Percentiles rank a stretch among this genome's conserved stretches.
phyloP scores from a whole-genome alignment of 2,329 filamentous ascomycete species.

The Monilinia laxa region DNA sequence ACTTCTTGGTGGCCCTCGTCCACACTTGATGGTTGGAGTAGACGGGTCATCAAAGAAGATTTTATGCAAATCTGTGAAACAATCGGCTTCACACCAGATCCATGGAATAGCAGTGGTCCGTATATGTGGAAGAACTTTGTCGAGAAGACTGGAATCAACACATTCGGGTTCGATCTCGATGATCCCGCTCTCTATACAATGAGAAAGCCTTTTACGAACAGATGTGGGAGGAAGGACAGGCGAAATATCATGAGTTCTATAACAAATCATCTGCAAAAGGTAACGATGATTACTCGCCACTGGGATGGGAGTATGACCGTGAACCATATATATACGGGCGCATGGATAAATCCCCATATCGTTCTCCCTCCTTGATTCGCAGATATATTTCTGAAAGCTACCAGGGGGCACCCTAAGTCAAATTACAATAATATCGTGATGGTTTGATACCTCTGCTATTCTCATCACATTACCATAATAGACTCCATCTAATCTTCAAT shows the following conservation, averaged over 20 bases:
- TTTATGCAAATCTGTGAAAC: not conserved
- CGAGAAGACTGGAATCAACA: conserved; percentile 7
- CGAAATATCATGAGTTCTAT: not conserved
- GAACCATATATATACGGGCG: too few relatives aligned
- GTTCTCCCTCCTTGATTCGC: too few relatives aligned
- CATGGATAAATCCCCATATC: too few relatives aligned
- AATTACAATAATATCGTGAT: too few relatives aligned
- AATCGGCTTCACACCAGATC: conserved; percentile 7
- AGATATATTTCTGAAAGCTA: too few relatives aligned
- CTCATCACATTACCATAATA: too few relatives aligned
- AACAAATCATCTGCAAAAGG: fast-evolving
- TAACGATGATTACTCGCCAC: not conserved
- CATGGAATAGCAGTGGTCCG: conserved; percentile 11
- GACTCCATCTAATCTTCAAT: too few relatives aligned
- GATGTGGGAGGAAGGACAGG: not conserved
- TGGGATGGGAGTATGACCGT: conserved; percentile 5
- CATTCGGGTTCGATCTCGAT: conserved; percentile 1
- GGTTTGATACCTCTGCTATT: too few relatives aligned
- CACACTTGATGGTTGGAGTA: conserved; percentile 9
- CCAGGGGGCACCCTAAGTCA: too few relatives aligned
- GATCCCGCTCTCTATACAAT: conserved; percentile 6
- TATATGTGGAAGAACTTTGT: conserved; percentile 18
- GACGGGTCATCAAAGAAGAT: not conserved
- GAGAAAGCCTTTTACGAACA: conserved; percentile 4
- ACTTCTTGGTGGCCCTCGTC: not conserved